phyloP scores from a whole-genome alignment of 2,329 filamentous ascomycete species.

The Madurella mycetomatis region DNA sequence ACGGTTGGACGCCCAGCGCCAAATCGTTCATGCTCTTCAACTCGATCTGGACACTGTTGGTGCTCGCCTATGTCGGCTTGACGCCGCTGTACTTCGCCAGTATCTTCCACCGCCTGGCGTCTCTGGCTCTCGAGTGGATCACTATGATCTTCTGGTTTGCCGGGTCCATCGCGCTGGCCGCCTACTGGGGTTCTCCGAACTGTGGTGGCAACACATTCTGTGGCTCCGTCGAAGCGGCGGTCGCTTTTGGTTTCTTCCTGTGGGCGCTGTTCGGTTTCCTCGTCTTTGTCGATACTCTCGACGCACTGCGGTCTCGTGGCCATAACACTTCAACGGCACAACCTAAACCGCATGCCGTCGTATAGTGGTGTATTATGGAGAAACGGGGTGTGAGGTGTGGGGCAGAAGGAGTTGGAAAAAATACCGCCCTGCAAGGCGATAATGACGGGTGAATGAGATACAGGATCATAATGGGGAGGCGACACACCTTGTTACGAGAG shows the following conservation, averaged over 20 bases:
- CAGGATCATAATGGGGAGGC: not conserved
- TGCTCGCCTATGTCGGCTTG: constrained; percentile 65
- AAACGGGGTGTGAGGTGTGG: not conserved
- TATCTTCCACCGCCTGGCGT: constrained; percentile 59
- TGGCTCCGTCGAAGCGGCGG: constrained; percentile 56
- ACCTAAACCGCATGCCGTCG: constrained; percentile 14
- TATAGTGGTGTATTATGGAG: not conserved
- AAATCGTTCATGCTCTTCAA: constrained; percentile 78
- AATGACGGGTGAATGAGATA: too few species aligned
- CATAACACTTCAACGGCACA: constrained; percentile 1
- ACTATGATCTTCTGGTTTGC: constrained; percentile 90
- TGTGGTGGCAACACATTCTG: constrained; percentile 54
- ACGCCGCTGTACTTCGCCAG: constrained; percentile 59
- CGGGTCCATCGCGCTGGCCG: constrained; percentile 73
- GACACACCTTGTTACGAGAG: not conserved
- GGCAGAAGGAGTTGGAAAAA: not conserved
- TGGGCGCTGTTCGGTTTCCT: constrained; percentile 22
- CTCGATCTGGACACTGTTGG: constrained; percentile 69
- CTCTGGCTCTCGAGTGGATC: constrained; percentile 63
- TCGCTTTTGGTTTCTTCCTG: constrained; percentile 53
- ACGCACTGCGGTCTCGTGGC: constrained; percentile 5
- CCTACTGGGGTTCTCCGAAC: constrained; percentile 52
- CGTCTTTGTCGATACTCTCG: constrained; percentile 17
- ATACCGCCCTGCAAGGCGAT: too few species aligned
- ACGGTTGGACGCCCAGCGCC: constrained; percentile 44